Conservation (phyloP, 148 eudicot genomes). For the Beta vulgaris region DNA sequence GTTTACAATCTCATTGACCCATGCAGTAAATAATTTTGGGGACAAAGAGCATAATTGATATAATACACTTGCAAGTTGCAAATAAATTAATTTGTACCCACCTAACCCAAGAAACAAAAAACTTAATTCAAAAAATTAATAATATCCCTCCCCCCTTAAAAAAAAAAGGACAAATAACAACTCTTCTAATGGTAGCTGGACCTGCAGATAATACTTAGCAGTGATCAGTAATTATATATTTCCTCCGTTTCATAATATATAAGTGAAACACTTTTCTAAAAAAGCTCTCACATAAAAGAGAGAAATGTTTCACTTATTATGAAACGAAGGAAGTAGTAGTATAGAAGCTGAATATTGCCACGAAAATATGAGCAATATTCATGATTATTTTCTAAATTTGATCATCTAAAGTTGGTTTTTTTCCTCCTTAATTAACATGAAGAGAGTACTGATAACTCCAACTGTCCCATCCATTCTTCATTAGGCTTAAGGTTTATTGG, state of each 20-base stretch:
- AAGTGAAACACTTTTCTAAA: too few relatives aligned
- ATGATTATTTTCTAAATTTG: slow-evolving; percentile 14
- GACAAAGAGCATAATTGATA: slow-evolving; percentile 11
- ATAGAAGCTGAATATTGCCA: slow-evolving; percentile 29
- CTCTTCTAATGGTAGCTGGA: not conserved
- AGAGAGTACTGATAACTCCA: slow-evolving; percentile 59
- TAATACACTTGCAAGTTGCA: not conserved
- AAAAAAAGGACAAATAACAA: not conserved
- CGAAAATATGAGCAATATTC: slow-evolving; percentile 38
- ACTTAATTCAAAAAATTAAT: not conserved
- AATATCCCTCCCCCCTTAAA: not conserved
- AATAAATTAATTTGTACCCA: slow-evolving; percentile 12
- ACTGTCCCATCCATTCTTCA: slow-evolving; percentile 75
- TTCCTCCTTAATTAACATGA: slow-evolving; percentile 31
- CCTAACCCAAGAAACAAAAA: slow-evolving; percentile 3
- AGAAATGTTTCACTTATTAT: too few relatives aligned
- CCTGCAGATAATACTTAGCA: slow-evolving; percentile 7
- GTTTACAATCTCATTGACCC: slow-evolving; percentile 16
- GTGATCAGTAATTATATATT: too few relatives aligned
- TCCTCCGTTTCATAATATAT: too few relatives aligned
- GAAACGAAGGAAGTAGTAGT: too few relatives aligned
- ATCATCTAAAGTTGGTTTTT: not conserved
- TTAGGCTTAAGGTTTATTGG: slow-evolving; percentile 66
- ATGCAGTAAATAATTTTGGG: not conserved
- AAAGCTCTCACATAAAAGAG: too few relatives aligned